Evolutionary conservation across 2,329 filamentous ascomycete genomes (phyloP).

Genomic region (Aspergillus viridinutans): DNA sequence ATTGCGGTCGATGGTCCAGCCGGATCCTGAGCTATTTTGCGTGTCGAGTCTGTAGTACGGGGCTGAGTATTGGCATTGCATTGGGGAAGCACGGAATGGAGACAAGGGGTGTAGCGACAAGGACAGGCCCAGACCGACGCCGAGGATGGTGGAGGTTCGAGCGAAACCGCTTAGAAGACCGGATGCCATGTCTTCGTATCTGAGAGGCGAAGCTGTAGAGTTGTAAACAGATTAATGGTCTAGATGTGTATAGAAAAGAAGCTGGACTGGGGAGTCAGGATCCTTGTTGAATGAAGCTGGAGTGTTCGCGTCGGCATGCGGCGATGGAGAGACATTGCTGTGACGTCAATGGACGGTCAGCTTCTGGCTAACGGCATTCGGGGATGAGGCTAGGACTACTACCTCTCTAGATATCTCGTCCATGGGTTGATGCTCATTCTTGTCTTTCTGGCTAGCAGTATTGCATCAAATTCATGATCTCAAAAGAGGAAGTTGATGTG

Average conservation of each 20-base stretch:
- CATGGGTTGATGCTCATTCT: neutral
- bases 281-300: neutral
- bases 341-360: slow-evolving; percentile 16
- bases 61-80: slow-evolving; percentile 36
- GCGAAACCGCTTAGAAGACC: slow-evolving; percentile 18
- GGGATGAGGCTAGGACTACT: no score
- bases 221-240: neutral
- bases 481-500: neutral
- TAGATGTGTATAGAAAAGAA: neutral
- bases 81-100: slow-evolving; percentile 29
- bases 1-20: slow-evolving; percentile 24
- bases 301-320: neutral
- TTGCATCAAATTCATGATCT: neutral
- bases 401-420: no score
- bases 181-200: slow-evolving; percentile 18
- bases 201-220: neutral
- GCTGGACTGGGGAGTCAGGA: slow-evolving; percentile 1
- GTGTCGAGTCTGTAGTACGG: slow-evolving; percentile 19
- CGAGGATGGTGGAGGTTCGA: slow-evolving; percentile 26
- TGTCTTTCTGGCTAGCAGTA: neutral
- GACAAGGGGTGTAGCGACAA: slow-evolving; percentile 31
- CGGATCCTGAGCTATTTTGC: slow-evolving; percentile 15
- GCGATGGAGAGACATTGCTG: neutral
- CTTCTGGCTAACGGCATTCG: neutral
- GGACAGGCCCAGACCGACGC: slow-evolving; percentile 33